phyloP scores from a whole-genome alignment of 176 grass and related monocot genomes.

The Phragmites australis region DNA sequence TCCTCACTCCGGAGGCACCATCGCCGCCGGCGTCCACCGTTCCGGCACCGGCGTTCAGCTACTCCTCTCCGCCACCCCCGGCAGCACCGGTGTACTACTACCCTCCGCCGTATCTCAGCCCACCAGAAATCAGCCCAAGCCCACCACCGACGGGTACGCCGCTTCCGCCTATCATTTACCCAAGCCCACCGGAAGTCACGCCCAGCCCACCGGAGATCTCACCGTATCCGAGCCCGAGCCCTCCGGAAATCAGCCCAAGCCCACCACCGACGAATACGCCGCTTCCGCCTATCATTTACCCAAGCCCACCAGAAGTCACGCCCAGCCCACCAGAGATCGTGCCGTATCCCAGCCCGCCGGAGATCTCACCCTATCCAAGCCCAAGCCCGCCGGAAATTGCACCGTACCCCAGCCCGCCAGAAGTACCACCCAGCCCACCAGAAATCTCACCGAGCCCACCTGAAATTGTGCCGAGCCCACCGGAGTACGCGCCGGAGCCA shows the following conservation, averaged over 20 bases:
- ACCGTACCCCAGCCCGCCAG: slow-evolving; percentile 46
- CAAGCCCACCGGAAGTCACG: background rate
- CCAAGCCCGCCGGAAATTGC: background rate
- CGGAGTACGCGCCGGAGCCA: slow-evolving; percentile 29
- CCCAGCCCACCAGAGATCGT: background rate
- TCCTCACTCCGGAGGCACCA: slow-evolving; percentile 35
- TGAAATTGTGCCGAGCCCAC: slow-evolving; percentile 26
- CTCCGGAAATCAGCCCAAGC: slow-evolving; percentile 2
- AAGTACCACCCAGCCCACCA: slow-evolving; percentile 13
- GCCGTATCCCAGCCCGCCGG: slow-evolving; percentile 47
- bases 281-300: too few relatives aligned
- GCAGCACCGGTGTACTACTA: background rate
- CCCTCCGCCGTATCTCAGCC: slow-evolving; percentile 27
- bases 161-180: slow-evolving; percentile 2
- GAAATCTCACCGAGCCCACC: slow-evolving; percentile 32
- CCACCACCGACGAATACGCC: too few relatives aligned
- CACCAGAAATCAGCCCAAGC: background rate
- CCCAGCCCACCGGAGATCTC: slow-evolving; percentile 33
- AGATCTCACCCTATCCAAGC: too few relatives aligned
- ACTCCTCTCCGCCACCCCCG: slow-evolving; percentile 41
- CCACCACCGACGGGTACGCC: slow-evolving; percentile 38
- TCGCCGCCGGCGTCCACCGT: slow-evolving; percentile 29
- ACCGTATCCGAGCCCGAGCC: slow-evolving; percentile 47
- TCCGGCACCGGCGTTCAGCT: slow-evolving; percentile 22
- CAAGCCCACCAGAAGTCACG: too few relatives aligned